phyloP scores from a whole-genome alignment of 352 stramenopile species.

The Saprolegnia parasitica region DNA sequence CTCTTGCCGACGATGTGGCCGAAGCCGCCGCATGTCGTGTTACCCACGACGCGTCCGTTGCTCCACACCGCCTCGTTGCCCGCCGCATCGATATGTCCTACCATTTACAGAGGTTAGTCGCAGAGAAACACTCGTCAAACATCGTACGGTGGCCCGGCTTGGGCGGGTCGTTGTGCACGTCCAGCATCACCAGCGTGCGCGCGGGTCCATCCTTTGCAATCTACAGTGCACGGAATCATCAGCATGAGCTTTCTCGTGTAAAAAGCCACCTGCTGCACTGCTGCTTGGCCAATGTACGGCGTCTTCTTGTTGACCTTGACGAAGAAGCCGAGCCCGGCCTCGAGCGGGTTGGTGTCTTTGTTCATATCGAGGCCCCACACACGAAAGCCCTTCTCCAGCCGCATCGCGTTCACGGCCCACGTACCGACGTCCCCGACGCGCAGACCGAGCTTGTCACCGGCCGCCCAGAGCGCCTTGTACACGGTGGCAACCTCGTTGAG shows the following conservation, averaged over 20 bases:
- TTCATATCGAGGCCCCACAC: slow-evolving; percentile 28
- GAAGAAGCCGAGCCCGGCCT: slow-evolving; percentile 21
- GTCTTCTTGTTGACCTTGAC: slow-evolving; percentile 19
- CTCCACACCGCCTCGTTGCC: slow-evolving; percentile 28
- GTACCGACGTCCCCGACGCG: slow-evolving; percentile 21
- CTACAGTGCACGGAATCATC: background rate
- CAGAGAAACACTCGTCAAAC: background rate
- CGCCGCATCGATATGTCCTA: slow-evolving; percentile 25
- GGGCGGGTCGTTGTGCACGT: slow-evolving; percentile 17
- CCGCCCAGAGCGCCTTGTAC: slow-evolving; percentile 21
- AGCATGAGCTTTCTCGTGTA: background rate
- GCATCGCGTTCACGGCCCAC: slow-evolving; percentile 25
- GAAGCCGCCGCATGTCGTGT: slow-evolving; percentile 26
- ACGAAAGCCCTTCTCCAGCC: slow-evolving; percentile 27
- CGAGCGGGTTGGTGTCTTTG: slow-evolving; percentile 24
- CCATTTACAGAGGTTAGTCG: background rate
- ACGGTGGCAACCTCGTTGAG: slow-evolving; percentile 5
- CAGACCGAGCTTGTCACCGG: slow-evolving; percentile 9
- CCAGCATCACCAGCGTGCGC: slow-evolving; percentile 11
- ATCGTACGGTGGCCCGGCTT: slow-evolving; percentile 15
- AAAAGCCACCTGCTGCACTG: slow-evolving; percentile 19
- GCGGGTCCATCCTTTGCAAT: background rate
- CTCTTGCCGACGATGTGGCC: slow-evolving; percentile 22
- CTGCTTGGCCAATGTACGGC: slow-evolving; percentile 22
- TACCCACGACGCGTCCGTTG: slow-evolving; percentile 26